A percentile compares a stretch with the other conserved stretches of the same genome.
Evolutionary conservation across 116 monocot species (phyloP).

Genomic region (Papilionanthe hybrid): DNA sequence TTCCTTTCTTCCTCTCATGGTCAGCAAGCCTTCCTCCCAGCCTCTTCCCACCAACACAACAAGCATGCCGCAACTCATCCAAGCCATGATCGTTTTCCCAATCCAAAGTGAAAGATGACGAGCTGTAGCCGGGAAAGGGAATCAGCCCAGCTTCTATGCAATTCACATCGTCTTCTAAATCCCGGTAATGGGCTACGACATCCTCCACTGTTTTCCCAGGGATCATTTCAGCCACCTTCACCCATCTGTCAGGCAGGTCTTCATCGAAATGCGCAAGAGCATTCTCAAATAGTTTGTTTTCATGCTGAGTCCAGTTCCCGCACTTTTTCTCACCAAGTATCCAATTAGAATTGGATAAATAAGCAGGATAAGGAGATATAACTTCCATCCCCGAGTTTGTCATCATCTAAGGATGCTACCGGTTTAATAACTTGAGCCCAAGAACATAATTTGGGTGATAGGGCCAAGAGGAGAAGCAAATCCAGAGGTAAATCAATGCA

Average conservation of each 20-base stretch:
- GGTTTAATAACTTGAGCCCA: neutral
- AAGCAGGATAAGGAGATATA: conserved; percentile 14
- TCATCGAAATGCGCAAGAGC: conserved; percentile 36
- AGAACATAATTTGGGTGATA: neutral
- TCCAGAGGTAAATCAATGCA: neutral
- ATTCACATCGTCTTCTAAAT: conserved; percentile 35
- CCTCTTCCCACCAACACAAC: conserved; percentile 22
- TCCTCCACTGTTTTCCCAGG: conserved; percentile 38
- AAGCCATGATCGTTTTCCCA: conserved; percentile 14
- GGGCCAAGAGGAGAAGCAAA: neutral
- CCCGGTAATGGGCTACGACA: conserved; percentile 30
- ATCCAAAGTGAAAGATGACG: conserved; percentile 21
- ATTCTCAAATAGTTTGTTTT: conserved; percentile 54
- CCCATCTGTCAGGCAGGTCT: conserved; percentile 25
- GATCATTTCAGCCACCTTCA: conserved; percentile 34
- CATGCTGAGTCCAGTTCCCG: conserved; percentile 33
- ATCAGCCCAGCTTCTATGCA: conserved; percentile 40
- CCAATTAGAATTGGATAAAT: conserved; percentile 18
- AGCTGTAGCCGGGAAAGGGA: conserved; percentile 27
- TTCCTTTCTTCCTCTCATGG: conserved; percentile 57
- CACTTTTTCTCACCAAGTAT: conserved; percentile 9
- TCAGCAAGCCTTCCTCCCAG: conserved; percentile 15
- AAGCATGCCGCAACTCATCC: conserved; percentile 20
- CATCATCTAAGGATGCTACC: conserved; percentile 20
- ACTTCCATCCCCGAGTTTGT: conserved; percentile 33